Evolutionary conservation across 805 yeast species (phyloP).

Genomic region (Saccharomyces mikatae): DNA sequence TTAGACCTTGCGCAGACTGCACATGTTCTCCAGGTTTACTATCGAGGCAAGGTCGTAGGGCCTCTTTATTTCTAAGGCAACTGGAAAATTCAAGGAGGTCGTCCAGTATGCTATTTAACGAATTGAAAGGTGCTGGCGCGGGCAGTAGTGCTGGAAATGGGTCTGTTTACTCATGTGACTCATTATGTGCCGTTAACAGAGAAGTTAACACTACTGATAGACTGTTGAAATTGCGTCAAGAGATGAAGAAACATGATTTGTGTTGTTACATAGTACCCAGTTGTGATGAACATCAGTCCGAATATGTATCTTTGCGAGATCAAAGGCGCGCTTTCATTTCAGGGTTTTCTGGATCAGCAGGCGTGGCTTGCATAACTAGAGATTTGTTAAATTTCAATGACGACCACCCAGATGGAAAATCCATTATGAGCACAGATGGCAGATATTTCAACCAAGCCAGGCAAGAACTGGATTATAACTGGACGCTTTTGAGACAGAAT

Average conservation of each 20-base stretch:
- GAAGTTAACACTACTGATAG: slow-evolving; percentile 53
- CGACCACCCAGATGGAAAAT: slow-evolving; percentile 47
- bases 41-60: slow-evolving; percentile 57
- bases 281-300: slow-evolving; percentile 91
- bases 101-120: slow-evolving; percentile 5
- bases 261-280: slow-evolving; percentile 75
- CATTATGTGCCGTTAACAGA: slow-evolving; percentile 31
- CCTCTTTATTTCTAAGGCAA: slow-evolving; percentile 37
- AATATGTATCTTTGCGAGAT: slow-evolving; percentile 75
- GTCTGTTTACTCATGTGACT: slow-evolving; percentile 34
- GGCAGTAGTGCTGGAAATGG: slow-evolving; percentile 15
- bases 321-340: slow-evolving; percentile 75
- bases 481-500: slow-evolving; percentile 80
- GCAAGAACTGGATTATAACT: slow-evolving; percentile 67
- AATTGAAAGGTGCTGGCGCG: slow-evolving; percentile 10
- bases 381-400: slow-evolving; percentile 34
- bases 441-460: slow-evolving; percentile 89
- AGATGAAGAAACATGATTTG: slow-evolving; percentile 55
- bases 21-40: slow-evolving; percentile 79
- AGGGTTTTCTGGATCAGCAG: slow-evolving; percentile 91
- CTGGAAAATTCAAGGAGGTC: slow-evolving; percentile 29
- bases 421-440: slow-evolving; percentile 88
- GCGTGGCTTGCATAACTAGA: slow-evolving; percentile 74
- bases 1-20: slow-evolving; percentile 60
- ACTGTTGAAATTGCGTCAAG: slow-evolving; percentile 48